A percentile compares a stretch with the other conserved stretches of the same genome.
Evolutionary conservation across 2,329 filamentous ascomycete species (phyloP).

Genomic region (Fusarium albidum): DNA sequence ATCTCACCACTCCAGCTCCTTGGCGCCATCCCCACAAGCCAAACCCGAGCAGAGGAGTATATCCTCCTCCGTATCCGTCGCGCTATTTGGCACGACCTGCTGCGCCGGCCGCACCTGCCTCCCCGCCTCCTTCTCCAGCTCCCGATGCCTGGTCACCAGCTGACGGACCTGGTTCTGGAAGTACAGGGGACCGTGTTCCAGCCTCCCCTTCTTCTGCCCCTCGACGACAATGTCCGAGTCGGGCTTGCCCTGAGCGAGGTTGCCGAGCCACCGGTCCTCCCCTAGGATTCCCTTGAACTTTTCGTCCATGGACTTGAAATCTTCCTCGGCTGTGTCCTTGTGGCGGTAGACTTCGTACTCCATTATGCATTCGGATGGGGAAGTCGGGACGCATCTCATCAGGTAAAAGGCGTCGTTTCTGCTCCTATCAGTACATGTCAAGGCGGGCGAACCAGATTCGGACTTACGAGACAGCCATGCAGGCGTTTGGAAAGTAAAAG

Average conservation of each 20-base stretch:
- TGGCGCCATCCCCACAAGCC: slow-evolving; percentile 21
- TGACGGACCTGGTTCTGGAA: slow-evolving; percentile 31
- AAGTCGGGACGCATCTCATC: slow-evolving; percentile 68
- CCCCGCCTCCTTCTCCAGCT: slow-evolving; percentile 19
- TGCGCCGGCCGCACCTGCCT: slow-evolving; percentile 30
- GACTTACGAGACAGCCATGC: not conserved
- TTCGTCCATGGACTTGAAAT: too few relatives aligned
- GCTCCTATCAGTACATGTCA: too few relatives aligned
- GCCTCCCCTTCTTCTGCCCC: too few relatives aligned
- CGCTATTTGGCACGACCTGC: slow-evolving; percentile 21
- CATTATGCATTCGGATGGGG: slow-evolving; percentile 64
- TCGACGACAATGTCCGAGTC: too few relatives aligned
- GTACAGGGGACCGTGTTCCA: slow-evolving; percentile 8
- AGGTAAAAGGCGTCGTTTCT: slow-evolving; percentile 68
- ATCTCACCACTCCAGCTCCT: slow-evolving; percentile 28
- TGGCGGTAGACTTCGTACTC: slow-evolving; percentile 69
- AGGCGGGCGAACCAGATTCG: too few relatives aligned
- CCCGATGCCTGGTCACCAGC: slow-evolving; percentile 27
- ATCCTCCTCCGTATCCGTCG: slow-evolving; percentile 25
- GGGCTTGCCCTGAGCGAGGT: too few relatives aligned
- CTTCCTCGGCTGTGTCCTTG: too few relatives aligned
- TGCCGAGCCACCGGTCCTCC: too few relatives aligned
- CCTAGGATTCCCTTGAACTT: too few relatives aligned
- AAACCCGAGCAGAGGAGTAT: slow-evolving; percentile 27
- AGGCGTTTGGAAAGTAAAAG: slow-evolving; percentile 13